Conservation (phyloP, 169 alveolate species). For the Ichthyophthirius multifiliis region DNA sequence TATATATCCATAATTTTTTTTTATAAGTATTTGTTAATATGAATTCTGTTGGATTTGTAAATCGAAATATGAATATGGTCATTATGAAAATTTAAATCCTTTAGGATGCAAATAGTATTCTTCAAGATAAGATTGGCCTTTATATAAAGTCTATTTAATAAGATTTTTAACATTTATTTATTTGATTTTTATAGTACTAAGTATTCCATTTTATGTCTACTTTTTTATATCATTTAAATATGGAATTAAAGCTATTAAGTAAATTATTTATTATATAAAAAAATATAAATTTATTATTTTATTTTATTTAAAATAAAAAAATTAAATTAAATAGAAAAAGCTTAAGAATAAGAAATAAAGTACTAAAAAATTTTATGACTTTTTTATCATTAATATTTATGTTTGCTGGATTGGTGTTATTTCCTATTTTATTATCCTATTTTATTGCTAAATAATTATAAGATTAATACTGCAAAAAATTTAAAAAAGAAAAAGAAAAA, state of each 20-base stretch:
- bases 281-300: no score
- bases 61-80: background rate
- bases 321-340: no score
- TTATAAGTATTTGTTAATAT: background rate
- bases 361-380: no score
- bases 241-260: background rate
- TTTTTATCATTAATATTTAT: no score
- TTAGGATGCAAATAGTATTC: background rate
- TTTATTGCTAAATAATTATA: no score
- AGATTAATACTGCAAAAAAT: no score
- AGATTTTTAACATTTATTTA: background rate
- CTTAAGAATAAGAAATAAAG: no score
- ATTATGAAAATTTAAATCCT: background rate
- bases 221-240: background rate
- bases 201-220: background rate
- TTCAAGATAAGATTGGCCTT: background rate
- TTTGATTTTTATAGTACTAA: background rate
- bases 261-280: background rate
- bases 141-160: background rate
- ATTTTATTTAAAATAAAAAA: no score
- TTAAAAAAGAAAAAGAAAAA: no score
- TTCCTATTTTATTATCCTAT: no score
- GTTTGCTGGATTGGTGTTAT: no score
- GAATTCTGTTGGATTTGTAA: background rate
- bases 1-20: no score